Percentiles rank a stretch among this genome's conserved stretches.
Evolutionary conservation across 805 yeast species (phyloP).

Genomic region (Metschnikowia corniflorae): DNA sequence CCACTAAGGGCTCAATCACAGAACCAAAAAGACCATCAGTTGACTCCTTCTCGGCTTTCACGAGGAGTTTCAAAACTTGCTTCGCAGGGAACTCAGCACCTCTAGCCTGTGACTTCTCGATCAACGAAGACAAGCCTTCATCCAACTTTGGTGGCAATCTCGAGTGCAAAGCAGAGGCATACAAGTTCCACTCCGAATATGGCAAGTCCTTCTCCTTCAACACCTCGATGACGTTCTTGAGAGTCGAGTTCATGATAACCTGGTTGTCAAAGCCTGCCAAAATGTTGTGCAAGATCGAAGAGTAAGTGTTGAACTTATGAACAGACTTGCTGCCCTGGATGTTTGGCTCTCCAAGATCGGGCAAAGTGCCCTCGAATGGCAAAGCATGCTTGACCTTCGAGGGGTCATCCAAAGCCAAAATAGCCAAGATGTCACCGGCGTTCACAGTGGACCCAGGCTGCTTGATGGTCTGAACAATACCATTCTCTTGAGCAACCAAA

Average conservation of each 20-base stretch:
- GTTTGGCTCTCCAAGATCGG: constrained; percentile 80
- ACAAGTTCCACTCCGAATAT: constrained; percentile 85
- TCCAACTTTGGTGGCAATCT: constrained; percentile 82
- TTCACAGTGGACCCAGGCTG: constrained; percentile 97
- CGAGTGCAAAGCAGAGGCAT: constrained; percentile 86
- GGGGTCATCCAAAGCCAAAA: constrained; percentile 92
- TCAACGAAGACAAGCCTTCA: constrained; percentile 55
- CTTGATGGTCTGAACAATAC: constrained; percentile 85
- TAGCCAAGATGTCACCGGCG: constrained; percentile 97
- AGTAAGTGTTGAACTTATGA: constrained; percentile 60
- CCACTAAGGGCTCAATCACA: constrained; percentile 69
- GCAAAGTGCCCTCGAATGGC: constrained; percentile 92
- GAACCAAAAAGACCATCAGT: constrained; percentile 43
- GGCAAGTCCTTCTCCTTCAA: constrained; percentile 82
- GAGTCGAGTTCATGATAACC: constrained; percentile 83
- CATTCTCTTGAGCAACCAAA: constrained; percentile 87
- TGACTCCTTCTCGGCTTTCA: constrained; percentile 51
- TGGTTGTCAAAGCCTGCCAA: constrained; percentile 93
- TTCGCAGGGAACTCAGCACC: constrained; percentile 91
- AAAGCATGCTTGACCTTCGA: constrained; percentile 94
- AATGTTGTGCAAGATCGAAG: constrained; percentile 68
- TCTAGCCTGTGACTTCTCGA: constrained; percentile 64
- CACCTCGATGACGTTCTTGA: constrained; percentile 66
- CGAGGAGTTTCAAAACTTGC: constrained; percentile 69
- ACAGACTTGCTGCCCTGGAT: constrained; percentile 81